phyloP scores from a whole-genome alignment of 2,329 filamentous ascomycete genomes.

The Apiospora sp. region DNA sequence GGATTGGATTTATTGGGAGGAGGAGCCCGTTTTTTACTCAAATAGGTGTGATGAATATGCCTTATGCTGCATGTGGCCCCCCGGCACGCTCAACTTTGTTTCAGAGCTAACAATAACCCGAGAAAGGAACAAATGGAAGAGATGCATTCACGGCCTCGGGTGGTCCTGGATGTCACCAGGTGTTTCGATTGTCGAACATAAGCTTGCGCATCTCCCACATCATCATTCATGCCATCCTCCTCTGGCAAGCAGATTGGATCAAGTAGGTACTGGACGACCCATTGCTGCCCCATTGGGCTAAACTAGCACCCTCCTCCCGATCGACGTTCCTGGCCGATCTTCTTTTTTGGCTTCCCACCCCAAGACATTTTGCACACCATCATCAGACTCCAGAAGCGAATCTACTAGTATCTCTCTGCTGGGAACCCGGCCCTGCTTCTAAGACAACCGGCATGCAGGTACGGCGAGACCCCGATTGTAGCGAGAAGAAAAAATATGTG shows the following conservation, averaged over 20 bases:
- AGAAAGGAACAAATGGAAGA: slow-evolving; percentile 19
- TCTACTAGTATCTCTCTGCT: background rate
- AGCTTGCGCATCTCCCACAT: slow-evolving; percentile 13
- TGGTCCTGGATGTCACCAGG: slow-evolving; percentile 20
- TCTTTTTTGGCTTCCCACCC: background rate
- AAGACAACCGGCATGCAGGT: background rate
- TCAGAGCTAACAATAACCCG: slow-evolving; percentile 21
- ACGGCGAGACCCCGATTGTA: background rate
- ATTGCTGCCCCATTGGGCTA: slow-evolving; percentile 18
- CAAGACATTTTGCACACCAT: slow-evolving; percentile 13
- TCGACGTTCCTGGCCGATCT: slow-evolving; percentile 21
- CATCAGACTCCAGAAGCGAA: slow-evolving; percentile 2
- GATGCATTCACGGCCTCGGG: slow-evolving; percentile 10
- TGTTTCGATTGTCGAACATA: slow-evolving; percentile 17
- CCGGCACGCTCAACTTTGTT: slow-evolving; percentile 17
- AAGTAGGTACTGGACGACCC: background rate
- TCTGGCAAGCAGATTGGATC: background rate
- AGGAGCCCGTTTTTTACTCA: background rate
- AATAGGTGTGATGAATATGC: slow-evolving; percentile 21
- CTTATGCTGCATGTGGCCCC: slow-evolving; percentile 16
- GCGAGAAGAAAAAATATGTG: background rate
- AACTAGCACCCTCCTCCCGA: slow-evolving; percentile 1
- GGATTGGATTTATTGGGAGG: slow-evolving; percentile 7
- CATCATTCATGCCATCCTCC: slow-evolving; percentile 1
- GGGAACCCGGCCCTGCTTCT: background rate